Base-by-base conservation (phyloP, 148 eudicot genomes). In the Chenopodium quinoa region DNA sequence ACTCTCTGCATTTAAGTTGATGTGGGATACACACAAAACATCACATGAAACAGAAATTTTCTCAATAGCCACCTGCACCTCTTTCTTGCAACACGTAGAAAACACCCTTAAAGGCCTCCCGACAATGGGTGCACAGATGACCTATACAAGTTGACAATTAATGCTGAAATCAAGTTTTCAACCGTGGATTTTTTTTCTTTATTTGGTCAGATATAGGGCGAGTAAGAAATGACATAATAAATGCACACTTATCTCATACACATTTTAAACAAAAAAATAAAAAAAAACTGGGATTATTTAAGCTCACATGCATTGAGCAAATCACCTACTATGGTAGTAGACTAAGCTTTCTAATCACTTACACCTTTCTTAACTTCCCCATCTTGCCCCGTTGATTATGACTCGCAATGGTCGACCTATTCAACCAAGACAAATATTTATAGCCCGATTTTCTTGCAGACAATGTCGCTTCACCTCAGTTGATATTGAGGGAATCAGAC, bases 381-480 rank as follows among this genome's bases (percentile, higher is more conserved):
- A 11, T 6, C 67, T 75, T 25, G 29, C 82, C 37, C 27, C 8
- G 50, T 19, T 44, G 40, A 19, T 17, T 79, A 79, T 75, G 86
- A 58, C 71, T 60, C 72, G 19, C 63, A 62, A n/a, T 63, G 71
- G 72, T 69, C 71, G 75, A 2, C 60, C 67, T 9, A 31, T 64
- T 47, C 75, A 60, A 23, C 71, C 79, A 75, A 76, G 82, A 31
- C 86, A 84, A 71, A 67, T 84, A 11, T 76, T 67, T 20, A 56
- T 70, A 40, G 73, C 65, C 44, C 80, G 62, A 64, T 84, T 44
- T 40, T n/a, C 34, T 48, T 84, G 83, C 83, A 70, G 80, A 48
- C 86, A 71, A 50, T 84, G 86, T 50, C 58, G 64, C 25, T 84
- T 70, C 80, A 84, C 83, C 76, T 76, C 86, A 60, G 16, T 48